Conservation (phyloP, 768 basidiomycete species). For the Symmetrospora coprosmae region DNA sequence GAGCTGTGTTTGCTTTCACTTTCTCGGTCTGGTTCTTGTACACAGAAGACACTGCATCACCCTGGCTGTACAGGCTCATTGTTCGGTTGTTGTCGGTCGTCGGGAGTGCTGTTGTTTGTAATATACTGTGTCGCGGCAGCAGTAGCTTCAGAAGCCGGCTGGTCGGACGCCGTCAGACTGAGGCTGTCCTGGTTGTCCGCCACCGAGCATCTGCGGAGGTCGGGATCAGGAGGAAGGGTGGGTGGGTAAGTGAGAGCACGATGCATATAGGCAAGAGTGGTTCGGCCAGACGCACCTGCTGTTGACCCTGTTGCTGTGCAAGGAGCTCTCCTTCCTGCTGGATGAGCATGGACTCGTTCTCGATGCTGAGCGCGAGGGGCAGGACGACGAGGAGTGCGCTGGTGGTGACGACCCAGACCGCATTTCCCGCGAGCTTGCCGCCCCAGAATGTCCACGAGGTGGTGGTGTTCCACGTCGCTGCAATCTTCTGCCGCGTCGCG, state of each 20-base stretch:
- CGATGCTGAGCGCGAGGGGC: slow-evolving; percentile 78
- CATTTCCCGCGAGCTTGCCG: slow-evolving; percentile 62
- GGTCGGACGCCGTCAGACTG: background rate
- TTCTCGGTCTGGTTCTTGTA: too few relatives aligned
- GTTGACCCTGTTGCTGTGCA: slow-evolving; percentile 84
- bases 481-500: slow-evolving; percentile 62
- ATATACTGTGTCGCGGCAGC: background rate
- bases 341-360: slow-evolving; percentile 89
- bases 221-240: background rate
- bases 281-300: slow-evolving; percentile 44
- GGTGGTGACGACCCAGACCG: slow-evolving; percentile 90
- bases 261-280: background rate
- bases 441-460: slow-evolving; percentile 53
- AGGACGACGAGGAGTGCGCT: slow-evolving; percentile 84
- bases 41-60: background rate
- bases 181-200: slow-evolving; percentile 1
- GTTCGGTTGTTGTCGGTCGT: background rate
- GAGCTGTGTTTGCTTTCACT: too few relatives aligned
- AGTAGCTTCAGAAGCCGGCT: slow-evolving; percentile 8
- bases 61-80: background rate
- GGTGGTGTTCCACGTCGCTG: slow-evolving; percentile 49
- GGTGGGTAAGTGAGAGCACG: background rate
- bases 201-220: slow-evolving; percentile 1
- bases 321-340: slow-evolving; percentile 87
- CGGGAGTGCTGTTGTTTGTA: background rate